Percentiles rank a stretch among this genome's conserved stretches.
phyloP scores from a whole-genome alignment of 345 rosid species.

The Erodium maritimum region DNA sequence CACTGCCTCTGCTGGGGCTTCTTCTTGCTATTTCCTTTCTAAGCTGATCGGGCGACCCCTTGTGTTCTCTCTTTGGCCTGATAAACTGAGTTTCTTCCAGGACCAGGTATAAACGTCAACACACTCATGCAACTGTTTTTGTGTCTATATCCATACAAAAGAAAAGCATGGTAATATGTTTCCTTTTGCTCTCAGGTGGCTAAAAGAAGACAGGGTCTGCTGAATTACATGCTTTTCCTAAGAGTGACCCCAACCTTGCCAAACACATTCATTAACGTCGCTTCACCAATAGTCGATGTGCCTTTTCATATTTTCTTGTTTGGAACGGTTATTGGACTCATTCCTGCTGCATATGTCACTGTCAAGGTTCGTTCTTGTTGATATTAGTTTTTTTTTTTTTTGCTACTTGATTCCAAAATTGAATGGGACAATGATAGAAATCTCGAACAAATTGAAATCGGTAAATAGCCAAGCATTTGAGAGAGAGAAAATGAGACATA shows the following conservation, averaged over 20 bases:
- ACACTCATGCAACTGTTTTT: too few species aligned
- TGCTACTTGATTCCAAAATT: slow-evolving; percentile 1
- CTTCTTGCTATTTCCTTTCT: slow-evolving; percentile 32
- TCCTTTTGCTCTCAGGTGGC: slow-evolving; percentile 46
- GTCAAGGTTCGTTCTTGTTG: slow-evolving; percentile 17
- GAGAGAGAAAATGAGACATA: too few species aligned
- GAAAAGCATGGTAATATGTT: slow-evolving; percentile 3
- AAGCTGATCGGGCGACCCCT: slow-evolving; percentile 28
- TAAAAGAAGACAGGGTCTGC: slow-evolving; percentile 45
- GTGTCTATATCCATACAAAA: background rate
- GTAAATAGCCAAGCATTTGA: too few species aligned
- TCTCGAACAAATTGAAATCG: background rate
- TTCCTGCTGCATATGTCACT: slow-evolving; percentile 34
- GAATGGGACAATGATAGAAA: background rate
- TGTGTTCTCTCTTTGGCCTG: slow-evolving; percentile 30
- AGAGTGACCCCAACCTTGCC: slow-evolving; percentile 88
- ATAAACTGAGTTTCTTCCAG: slow-evolving; percentile 52
- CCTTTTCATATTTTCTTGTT: slow-evolving; percentile 58
- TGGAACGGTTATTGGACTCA: slow-evolving; percentile 27
- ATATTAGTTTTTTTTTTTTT: too few species aligned
- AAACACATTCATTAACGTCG: slow-evolving; percentile 73
- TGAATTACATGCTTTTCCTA: slow-evolving; percentile 79
- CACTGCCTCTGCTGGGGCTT: slow-evolving; percentile 47
- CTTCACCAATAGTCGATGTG: slow-evolving; percentile 78
- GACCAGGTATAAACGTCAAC: slow-evolving; percentile 40